Base-by-base conservation (phyloP, 2,329 filamentous ascomycete genomes). In the Pseudopyrenochaeta lycopersici region DNA sequence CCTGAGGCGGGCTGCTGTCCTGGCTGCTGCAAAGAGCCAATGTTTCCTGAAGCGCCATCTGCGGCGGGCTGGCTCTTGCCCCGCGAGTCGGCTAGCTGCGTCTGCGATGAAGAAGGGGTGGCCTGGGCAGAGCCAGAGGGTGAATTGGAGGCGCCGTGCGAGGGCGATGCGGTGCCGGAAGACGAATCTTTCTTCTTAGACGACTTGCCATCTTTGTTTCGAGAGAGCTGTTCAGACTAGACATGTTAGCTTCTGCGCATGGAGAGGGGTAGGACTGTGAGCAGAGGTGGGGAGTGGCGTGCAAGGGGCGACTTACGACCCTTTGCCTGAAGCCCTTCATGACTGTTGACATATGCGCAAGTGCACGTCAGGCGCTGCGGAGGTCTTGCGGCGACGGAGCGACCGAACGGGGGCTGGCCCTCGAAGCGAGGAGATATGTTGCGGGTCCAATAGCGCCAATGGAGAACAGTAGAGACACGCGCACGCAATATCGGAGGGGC, bases 291-390 rank as follows among this genome's bases (percentile, higher is more conserved):
- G 57, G 64, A 64, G 62, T 64, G 56, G 64, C 45, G 47, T 29
- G 18, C 20, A 42, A 56, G 57, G 56, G 56, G 63, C 61, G 63
- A 87, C 91, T 85, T 87, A 97, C 92, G 84, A 97, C 92, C 90
- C 91, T 91, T 84, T 96, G 92, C 81, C 92, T 90, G 80, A 98
- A 96, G 78, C 92, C 90, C 84, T 97, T 97, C 94, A 98, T 97
- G 80, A 85, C 60, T 90, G 79, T 78, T 79, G 63, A 64, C 63
- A 59, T 57, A 71, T 70, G 70, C 72, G 68, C 66, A 58, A 58
- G 56, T 56, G 63, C 65, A 67, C 60, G 60, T 64, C 59, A 65
- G 62, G 67, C 56, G 63, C 63, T 63, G 69, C 65, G 66, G 60
- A 53, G 47, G 66, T 52, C 31, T 49, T 63, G 61, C 59, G 60